These are phyloP conservation scores for Agapanthus africanus DNA, from an alignment of 106 monocot species.

Conservation along the genomic window DNA sequence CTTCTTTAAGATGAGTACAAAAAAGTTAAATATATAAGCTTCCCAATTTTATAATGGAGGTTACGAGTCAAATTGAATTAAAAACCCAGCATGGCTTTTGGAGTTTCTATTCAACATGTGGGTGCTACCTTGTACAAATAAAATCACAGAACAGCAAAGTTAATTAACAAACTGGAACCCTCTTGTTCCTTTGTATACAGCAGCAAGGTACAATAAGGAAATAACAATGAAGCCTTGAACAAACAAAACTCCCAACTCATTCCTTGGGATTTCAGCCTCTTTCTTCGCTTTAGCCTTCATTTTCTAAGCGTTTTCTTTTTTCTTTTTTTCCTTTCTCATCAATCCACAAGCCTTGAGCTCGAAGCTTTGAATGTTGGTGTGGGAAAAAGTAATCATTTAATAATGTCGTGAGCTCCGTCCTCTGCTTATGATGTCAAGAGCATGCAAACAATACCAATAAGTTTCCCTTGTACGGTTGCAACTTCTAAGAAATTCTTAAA, in stretches of 20 bases:
- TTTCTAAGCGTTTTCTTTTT: neutral
- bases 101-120: too few relatives aligned
- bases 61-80: too few relatives aligned
- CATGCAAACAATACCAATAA: constrained; percentile 4
- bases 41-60: too few relatives aligned
- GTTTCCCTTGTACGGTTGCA: neutral
- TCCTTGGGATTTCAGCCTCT: neutral
- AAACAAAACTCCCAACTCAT: neutral
- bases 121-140: too few relatives aligned
- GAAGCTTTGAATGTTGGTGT: neutral
- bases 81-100: too few relatives aligned
- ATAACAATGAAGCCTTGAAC: neutral
- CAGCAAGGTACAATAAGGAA: too few relatives aligned
- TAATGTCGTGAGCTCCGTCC: neutral
- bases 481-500: neutral
- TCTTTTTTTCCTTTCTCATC: too few relatives aligned
- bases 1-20: too few relatives aligned
- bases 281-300: neutral
- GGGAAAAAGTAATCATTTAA: neutral
- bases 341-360: neutral
- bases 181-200: neutral
- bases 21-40: too few relatives aligned
- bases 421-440: neutral
- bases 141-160: too few relatives aligned
- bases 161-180: too few relatives aligned